These are phyloP conservation scores for Barbatosphaeria neglecta DNA, from an alignment of 495 filamentous ascomycete genomes.

Conservation along the genomic window DNA sequence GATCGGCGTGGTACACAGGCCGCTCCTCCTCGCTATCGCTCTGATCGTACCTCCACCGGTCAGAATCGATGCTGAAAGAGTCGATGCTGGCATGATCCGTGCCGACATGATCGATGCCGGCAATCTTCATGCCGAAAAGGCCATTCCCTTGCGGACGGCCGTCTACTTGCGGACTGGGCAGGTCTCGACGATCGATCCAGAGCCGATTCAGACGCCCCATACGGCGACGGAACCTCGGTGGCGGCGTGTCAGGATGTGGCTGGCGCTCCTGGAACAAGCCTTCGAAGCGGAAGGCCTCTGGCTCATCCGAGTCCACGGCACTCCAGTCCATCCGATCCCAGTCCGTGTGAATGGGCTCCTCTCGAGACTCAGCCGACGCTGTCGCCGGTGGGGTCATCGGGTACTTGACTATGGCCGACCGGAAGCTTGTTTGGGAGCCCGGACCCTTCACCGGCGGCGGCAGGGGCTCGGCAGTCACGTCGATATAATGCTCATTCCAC, in stretches of 20 bases:
- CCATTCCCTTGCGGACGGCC: constrained; percentile 31
- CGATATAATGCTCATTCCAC: constrained; percentile 77
- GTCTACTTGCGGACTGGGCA: constrained; percentile 41
- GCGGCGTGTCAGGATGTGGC: constrained; percentile 22
- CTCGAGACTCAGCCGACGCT: constrained; percentile 51
- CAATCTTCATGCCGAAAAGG: too few species aligned
- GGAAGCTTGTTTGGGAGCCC: constrained; percentile 44
- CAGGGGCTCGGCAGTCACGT: constrained; percentile 70
- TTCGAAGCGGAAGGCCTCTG: constrained; percentile 19
- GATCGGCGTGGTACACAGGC: constrained; percentile 55
- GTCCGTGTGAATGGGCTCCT: constrained; percentile 27
- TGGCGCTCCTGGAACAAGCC: constrained; percentile 17
- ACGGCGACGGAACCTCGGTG: constrained; percentile 55
- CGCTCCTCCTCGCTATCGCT: constrained; percentile 60
- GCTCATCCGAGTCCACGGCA: constrained; percentile 23
- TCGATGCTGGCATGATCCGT: too few species aligned
- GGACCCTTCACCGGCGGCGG: constrained; percentile 63
- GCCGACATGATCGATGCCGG: too few species aligned
- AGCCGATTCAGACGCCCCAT: constrained; percentile 68
- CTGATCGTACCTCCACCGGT: constrained; percentile 76
- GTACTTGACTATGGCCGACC: constrained; percentile 71
- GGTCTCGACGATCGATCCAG: constrained; percentile 65
- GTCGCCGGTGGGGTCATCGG: constrained; percentile 80
- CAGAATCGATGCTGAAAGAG: too few species aligned
- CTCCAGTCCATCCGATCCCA: too few species aligned